Conservation (phyloP, 495 filamentous ascomycete genomes). For the Penicillium simplicissimum region DNA sequence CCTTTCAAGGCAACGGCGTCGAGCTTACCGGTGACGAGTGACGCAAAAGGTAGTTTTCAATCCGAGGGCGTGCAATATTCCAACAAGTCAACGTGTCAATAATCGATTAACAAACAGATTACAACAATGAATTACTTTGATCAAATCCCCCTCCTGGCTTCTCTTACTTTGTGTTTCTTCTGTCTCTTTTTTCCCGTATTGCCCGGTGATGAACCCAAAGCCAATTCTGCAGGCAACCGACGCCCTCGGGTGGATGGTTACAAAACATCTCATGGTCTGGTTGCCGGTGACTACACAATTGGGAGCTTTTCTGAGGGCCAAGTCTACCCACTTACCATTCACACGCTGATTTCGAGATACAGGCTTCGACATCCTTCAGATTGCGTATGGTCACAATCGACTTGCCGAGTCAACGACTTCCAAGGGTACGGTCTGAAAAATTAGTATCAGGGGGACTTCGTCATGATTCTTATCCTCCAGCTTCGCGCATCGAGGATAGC, state of each 20-base stretch:
- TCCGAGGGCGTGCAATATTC: constrained; percentile 20
- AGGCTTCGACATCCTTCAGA: neutral
- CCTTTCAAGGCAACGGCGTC: constrained; percentile 35
- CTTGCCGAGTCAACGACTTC: neutral
- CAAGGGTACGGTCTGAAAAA: neutral
- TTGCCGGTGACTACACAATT: constrained; percentile 8
- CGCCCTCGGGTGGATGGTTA: constrained; percentile 1
- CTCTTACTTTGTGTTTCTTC: neutral
- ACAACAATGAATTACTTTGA: constrained; percentile 3
- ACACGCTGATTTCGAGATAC: neutral
- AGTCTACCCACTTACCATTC: neutral
- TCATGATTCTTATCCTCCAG: too few species aligned
- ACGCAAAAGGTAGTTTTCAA: constrained; percentile 45
- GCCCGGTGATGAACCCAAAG: constrained; percentile 28
- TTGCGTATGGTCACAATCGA: neutral
- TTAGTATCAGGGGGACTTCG: neutral
- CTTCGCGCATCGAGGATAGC: neutral
- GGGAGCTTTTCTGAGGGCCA: constrained; percentile 9
- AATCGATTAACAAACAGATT: neutral
- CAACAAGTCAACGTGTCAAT: neutral
- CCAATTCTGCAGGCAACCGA: constrained; percentile 32
- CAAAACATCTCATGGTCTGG: constrained; percentile 4
- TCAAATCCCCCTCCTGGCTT: neutral
- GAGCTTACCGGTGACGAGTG: constrained; percentile 41
- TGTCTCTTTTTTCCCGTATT: neutral